Percentiles rank a stretch among this genome's conserved stretches.
phyloP scores from a whole-genome alignment of 192 early-diverging fungal species.

The Umbelopsis vinacea region DNA sequence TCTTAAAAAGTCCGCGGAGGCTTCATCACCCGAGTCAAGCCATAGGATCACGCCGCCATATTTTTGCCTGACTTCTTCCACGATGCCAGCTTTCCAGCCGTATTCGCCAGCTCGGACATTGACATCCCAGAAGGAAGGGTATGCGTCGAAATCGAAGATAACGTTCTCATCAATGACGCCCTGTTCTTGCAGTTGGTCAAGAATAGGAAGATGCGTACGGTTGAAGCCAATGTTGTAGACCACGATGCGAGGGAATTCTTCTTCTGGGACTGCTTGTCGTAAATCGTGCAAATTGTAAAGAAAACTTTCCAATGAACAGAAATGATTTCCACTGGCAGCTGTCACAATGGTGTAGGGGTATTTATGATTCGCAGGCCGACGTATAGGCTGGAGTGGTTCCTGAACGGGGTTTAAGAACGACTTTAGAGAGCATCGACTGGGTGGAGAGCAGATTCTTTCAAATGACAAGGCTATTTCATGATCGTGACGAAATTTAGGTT shows the following conservation, averaged over 20 bases:
- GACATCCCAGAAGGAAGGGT: slow-evolving; percentile 59
- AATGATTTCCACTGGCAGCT: slow-evolving; percentile 57
- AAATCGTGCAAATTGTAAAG: slow-evolving; percentile 48
- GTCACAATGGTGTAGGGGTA: slow-evolving; percentile 54
- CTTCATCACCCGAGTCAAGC: slow-evolving; percentile 55
- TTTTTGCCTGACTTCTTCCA: slow-evolving; percentile 49
- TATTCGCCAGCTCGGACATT: slow-evolving; percentile 53
- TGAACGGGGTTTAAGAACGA: not conserved
- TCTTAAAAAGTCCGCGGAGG: slow-evolving; percentile 51
- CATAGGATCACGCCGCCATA: slow-evolving; percentile 51
- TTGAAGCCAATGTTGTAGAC: slow-evolving; percentile 60
- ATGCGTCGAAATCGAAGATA: slow-evolving; percentile 46
- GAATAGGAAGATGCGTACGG: slow-evolving; percentile 39
- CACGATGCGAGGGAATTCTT: slow-evolving; percentile 47
- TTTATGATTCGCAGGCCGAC: not conserved
- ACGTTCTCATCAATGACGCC: slow-evolving; percentile 50
- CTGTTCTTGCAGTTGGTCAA: slow-evolving; percentile 47
- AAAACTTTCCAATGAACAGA: slow-evolving; percentile 56
- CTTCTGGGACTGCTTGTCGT: slow-evolving; percentile 24
- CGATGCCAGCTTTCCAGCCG: slow-evolving; percentile 60
- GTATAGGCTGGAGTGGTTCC: not conserved
- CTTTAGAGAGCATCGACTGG: not conserved
- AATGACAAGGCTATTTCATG: not conserved
- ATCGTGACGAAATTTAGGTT: not conserved
- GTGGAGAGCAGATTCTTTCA: not conserved